Evolutionary conservation across 805 yeast genomes (phyloP).

Genomic region (Hanseniaspora clermontiae): DNA sequence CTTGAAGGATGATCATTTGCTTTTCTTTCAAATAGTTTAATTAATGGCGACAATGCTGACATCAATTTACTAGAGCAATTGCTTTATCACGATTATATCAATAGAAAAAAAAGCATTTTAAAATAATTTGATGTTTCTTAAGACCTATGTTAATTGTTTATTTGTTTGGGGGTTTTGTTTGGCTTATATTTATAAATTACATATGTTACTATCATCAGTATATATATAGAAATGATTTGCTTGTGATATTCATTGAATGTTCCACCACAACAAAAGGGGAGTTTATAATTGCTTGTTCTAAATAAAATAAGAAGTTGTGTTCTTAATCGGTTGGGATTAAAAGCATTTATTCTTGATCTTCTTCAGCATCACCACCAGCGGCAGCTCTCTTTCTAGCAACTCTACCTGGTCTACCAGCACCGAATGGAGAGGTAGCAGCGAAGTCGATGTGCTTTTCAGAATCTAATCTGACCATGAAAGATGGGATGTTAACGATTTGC

Average conservation of each 20-base stretch:
- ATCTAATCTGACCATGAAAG: conserved; percentile 99
- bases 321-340: not conserved
- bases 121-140: not conserved
- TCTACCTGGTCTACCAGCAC: conserved; percentile 99
- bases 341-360: conserved; percentile 34
- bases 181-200: conserved; percentile 4
- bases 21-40: not conserved
- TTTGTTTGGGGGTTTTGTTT: not conserved
- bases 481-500: conserved; percentile 97
- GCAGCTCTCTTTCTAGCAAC: conserved; percentile 86
- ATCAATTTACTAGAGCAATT: too few species aligned
- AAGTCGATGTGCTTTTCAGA: conserved; percentile 99
- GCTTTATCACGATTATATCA: too few species aligned
- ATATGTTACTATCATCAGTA: not conserved
- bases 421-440: conserved; percentile 98
- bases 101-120: not conserved
- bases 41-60: too few species aligned
- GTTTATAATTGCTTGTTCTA: not conserved
- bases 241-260: not conserved
- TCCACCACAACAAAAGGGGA: not conserved
- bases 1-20: too few species aligned
- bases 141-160: not conserved
- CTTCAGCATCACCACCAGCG: conserved; percentile 55
- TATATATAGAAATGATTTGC: too few species aligned
- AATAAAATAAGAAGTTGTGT: not conserved